Base-by-base conservation (phyloP, 192 early-diverging fungal genomes). In the Martensiomyces pterosporus region DNA sequence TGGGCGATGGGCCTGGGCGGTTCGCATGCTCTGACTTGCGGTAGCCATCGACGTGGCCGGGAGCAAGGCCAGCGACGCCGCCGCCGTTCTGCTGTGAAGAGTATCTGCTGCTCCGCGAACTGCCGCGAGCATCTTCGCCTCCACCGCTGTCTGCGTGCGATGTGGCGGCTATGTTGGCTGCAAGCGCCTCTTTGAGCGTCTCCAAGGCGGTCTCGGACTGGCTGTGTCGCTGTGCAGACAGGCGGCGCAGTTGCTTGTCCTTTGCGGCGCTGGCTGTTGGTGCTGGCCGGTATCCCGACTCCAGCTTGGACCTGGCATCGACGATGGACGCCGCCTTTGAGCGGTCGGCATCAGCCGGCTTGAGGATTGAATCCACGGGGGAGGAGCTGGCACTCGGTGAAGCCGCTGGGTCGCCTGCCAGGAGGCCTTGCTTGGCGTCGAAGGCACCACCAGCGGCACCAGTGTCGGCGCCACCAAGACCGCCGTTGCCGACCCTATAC, bases 161-260 rank as follows among this genome's bases (percentile, higher is more conserved):
- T 24, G 2, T 39, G 52, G 10, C 19, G 32, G 7, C 15, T 10
- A 15, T 22, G 0, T 15, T 39, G 15, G 35, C 19, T n/a, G 12
- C 18, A 29, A 52, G 23, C 1, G 60, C 52, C 23, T 69, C 67
- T 16, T 64, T 63, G 4, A 71, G 47, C 13, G 67, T 58, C 56
- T 71, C 67, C 13, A 71, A 61, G 1, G 67, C 67, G 3, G 67
- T 64, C 48, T 71, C 67, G 0, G 67, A 71, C 55, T 71, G 67
- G 60, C 67, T 71, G 60, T 58, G 55, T 13, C 67, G 67, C 56
- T 71, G 60, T 9, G 18, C 48, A 0, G 67, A 59, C 18, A 42
- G 16, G 3, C 55, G 55, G 2, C 19, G 39, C 41, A 24, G 49
- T 5, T 41, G 34, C 9, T 37, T 40, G 9, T 24, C 22, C 4